Evolutionary conservation across 1,284 basidiomycete species (phyloP), one percentile per base, ranked within the genome.

Genomic region (Marasmius oreades): DNA sequence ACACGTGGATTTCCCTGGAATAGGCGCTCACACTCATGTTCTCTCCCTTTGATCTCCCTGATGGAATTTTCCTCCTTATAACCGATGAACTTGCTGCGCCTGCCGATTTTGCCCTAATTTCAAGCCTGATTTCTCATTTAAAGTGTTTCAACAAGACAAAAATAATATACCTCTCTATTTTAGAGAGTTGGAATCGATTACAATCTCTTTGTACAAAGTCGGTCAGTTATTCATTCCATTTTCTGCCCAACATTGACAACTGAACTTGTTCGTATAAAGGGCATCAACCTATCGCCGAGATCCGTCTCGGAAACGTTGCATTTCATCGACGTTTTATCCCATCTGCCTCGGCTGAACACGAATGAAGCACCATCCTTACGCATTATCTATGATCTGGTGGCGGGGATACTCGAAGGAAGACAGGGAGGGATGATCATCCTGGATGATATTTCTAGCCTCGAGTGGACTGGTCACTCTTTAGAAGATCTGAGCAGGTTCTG

Each of bases 81-180:
- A 86, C 86, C 3, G 88, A 91, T 64, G 78, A 86, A 56, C 71
- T 90, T 0, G 71, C 76, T 1, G 79, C 88, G 0, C 84, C 88
- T 3, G 84, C 82, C 8, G 84, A 88, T 59, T 90, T 90, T 62
- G 61, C 86, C 14, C 71, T 91, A 0, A 81, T 86, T 59, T 74
- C 73, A 20, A 70, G 73, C 42, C 60, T 90, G 3, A 64, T 74
- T 20, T 61, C 74, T 1, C 78, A 84, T 52, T 59, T 64, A 6
- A 60, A 74, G 6, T 69, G 68, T 56, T 72, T 36, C 42, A 52
- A 45, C 12, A 42, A 33, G 5, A n/a, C 11, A 14, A 37, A 70
- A 59, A 66, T 86, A 39, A 66, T 90, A 31, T 50, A 31, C 4
- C 67, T 89, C 8, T 83, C 84, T 10, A 74, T 84, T 11, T 82